Conservation (phyloP, 495 filamentous ascomycete genomes). For the Aspergillus cristatus region DNA sequence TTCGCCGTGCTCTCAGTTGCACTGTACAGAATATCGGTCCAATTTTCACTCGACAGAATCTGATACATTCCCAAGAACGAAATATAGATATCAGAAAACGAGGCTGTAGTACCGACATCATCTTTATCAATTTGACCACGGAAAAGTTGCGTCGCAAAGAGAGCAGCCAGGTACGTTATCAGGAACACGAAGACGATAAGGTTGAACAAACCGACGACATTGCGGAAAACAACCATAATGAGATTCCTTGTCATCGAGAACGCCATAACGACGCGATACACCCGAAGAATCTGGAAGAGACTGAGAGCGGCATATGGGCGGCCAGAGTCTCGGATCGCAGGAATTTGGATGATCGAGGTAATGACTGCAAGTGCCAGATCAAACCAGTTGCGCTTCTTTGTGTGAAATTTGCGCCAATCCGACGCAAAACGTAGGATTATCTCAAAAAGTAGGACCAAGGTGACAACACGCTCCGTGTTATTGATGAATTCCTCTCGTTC, state of each 20-base stretch:
- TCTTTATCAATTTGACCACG: constrained; percentile 70
- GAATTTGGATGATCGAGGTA: constrained; percentile 80
- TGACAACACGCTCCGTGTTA: constrained; percentile 65
- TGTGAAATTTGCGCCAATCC: constrained; percentile 73
- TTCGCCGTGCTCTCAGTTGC: constrained; percentile 55
- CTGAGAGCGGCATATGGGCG: constrained; percentile 82
- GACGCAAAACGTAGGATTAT: constrained; percentile 69
- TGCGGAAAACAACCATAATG: constrained; percentile 80
- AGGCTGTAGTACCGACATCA: constrained; percentile 50
- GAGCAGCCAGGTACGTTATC: constrained; percentile 85
- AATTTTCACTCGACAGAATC: constrained; percentile 94
- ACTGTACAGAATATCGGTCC: constrained; percentile 82
- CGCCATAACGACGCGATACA: constrained; percentile 85
- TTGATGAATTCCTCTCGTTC: constrained; percentile 48
- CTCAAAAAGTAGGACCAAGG: constrained; percentile 69
- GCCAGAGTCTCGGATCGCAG: constrained; percentile 65
- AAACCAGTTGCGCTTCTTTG: constrained; percentile 60
- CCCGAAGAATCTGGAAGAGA: constrained; percentile 84
- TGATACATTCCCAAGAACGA: constrained; percentile 98
- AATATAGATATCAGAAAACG: constrained; percentile 88
- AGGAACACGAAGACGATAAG: constrained; percentile 94
- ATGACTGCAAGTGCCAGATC: constrained; percentile 72
- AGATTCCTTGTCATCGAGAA: constrained; percentile 78
- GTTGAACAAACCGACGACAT: constrained; percentile 85
- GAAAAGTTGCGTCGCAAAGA: constrained; percentile 90